phyloP scores from a whole-genome alignment of 495 filamentous ascomycete species.

The Jackrogersella minutella region DNA sequence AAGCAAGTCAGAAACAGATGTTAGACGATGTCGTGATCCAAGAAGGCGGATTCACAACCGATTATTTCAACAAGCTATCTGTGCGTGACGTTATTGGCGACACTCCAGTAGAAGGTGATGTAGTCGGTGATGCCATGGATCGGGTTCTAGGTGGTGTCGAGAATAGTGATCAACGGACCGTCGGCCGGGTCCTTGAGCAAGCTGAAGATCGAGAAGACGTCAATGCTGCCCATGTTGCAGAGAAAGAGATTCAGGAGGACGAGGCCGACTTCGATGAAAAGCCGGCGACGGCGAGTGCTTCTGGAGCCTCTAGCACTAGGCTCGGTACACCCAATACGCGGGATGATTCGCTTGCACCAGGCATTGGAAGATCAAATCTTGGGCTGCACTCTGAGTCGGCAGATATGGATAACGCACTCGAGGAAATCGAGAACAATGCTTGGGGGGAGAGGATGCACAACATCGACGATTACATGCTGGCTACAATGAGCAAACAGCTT shows the following conservation, averaged over 20 bases:
- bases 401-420: slow-evolving; percentile 49
- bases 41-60: slow-evolving; percentile 97
- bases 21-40: slow-evolving; percentile 98
- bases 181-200: slow-evolving; percentile 75
- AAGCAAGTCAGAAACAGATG: slow-evolving; percentile 96
- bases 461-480: slow-evolving; percentile 88
- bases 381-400: slow-evolving; percentile 52
- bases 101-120: slow-evolving; percentile 56
- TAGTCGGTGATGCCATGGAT: slow-evolving; percentile 79
- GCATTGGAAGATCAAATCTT: slow-evolving; percentile 47
- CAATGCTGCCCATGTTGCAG: slow-evolving; percentile 82
- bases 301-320: slow-evolving; percentile 53
- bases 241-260: slow-evolving; percentile 89
- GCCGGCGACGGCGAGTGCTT: slow-evolving; percentile 56
- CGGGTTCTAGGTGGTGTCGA: slow-evolving; percentile 73
- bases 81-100: slow-evolving; percentile 72
- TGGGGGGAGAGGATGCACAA: slow-evolving; percentile 63
- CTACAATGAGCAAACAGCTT: slow-evolving; percentile 77
- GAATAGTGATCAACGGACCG: slow-evolving; percentile 52
- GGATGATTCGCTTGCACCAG: slow-evolving; percentile 52
- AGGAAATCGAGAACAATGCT: slow-evolving; percentile 62
- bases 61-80: slow-evolving; percentile 88
- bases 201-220: slow-evolving; percentile 95
- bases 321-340: slow-evolving; percentile 57
- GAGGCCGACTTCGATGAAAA: slow-evolving; percentile 92